phyloP scores from a whole-genome alignment of 2,329 filamentous ascomycete genomes.

The Claviceps monticola region DNA sequence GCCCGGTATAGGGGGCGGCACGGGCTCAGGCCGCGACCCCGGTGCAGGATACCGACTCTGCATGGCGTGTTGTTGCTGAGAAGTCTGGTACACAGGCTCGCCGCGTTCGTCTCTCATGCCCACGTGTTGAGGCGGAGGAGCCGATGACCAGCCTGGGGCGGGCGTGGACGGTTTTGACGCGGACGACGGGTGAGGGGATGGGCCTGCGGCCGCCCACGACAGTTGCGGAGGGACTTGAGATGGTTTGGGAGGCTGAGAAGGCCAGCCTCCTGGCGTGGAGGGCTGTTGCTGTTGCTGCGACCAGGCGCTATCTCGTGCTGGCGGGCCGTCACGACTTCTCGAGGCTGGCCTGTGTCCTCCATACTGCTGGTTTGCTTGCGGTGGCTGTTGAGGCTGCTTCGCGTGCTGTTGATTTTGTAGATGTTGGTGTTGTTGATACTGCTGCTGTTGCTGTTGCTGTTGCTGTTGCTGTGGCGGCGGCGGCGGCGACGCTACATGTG shows the following conservation, averaged over 20 bases:
- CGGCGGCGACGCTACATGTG: slow-evolving; percentile 35
- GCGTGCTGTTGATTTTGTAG: slow-evolving; percentile 10
- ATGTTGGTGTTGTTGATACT: slow-evolving; percentile 23
- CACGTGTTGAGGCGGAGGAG: slow-evolving; percentile 20
- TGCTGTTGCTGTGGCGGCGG: slow-evolving; percentile 12
- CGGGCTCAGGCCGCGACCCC: slow-evolving; percentile 26
- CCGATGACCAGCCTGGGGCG: slow-evolving; percentile 19
- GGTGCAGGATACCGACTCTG: slow-evolving; percentile 24
- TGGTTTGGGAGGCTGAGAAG: slow-evolving; percentile 18
- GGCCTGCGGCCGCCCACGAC: slow-evolving; percentile 15
- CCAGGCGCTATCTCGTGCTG: slow-evolving; percentile 23
- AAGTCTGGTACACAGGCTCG: slow-evolving; percentile 20
- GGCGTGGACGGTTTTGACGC: slow-evolving; percentile 22
- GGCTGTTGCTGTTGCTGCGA: slow-evolving; percentile 10
- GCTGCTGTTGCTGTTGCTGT: slow-evolving; percentile 31
- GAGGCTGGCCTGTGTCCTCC: slow-evolving; percentile 30
- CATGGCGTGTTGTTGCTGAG: slow-evolving; percentile 26
- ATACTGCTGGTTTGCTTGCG: slow-evolving; percentile 9
- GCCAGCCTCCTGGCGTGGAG: slow-evolving; percentile 14
- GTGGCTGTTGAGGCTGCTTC: neutral
- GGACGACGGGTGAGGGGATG: slow-evolving; percentile 1
- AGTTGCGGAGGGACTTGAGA: slow-evolving; percentile 21
- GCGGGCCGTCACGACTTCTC: slow-evolving; percentile 27
- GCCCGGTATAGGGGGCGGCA: slow-evolving; percentile 23
- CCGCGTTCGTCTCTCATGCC: slow-evolving; percentile 25